Base-by-base conservation (phyloP, 2,329 filamentous ascomycete genomes). In the Tolypocladium album region DNA sequence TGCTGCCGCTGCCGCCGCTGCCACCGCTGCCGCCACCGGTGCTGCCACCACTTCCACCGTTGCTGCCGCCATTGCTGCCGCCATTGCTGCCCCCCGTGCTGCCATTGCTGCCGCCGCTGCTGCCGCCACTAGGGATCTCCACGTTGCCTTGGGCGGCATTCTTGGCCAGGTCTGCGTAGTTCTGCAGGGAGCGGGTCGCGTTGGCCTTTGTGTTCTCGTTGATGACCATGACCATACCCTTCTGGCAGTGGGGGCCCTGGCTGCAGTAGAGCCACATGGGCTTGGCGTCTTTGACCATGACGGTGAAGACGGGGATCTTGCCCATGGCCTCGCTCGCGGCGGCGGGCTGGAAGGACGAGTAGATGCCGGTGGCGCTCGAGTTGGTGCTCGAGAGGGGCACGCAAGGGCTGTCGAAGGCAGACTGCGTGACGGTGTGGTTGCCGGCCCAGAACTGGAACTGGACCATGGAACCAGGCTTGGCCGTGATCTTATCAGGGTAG, bases 211-310 rank as follows among this genome's bases (percentile, higher is more conserved):
- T 78, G 72, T 87, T 79, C 75, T 84, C 84, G 74, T 92, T 92
- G 70, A 92, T 86, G 39, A 89, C 88, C 77, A 89, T 87, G 60
- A 82, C 80, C 87, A 92, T 92, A 63, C 88, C 88, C 56, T 71
- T 75, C 72, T 91, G 83, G 74, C 89, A 94, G 76, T 94, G 90
- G 68, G 80, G 83, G 55, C 71, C 85, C 72, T 91, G 87, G 38
- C 84, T 85, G 76, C 89, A 93, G 80, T 88, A 93, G 64, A 89
- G 76, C 89, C 90, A 94, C 64, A 92, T 78, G 38, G 90, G 89
- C 59, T 81, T 87, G 53, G 80, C 83, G 72, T 85, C 79, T 68
- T 86, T 87, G 72, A 94, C 76, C 71, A 80, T 80, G 68, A 93
- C 77, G 61, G 87, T 90, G 75, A 86, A 94, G 59, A 86, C 86